Evolutionary conservation across 306 rosid genomes (phyloP), one percentile per base, ranked within the genome.

Genomic region (Acacia confusa): DNA sequence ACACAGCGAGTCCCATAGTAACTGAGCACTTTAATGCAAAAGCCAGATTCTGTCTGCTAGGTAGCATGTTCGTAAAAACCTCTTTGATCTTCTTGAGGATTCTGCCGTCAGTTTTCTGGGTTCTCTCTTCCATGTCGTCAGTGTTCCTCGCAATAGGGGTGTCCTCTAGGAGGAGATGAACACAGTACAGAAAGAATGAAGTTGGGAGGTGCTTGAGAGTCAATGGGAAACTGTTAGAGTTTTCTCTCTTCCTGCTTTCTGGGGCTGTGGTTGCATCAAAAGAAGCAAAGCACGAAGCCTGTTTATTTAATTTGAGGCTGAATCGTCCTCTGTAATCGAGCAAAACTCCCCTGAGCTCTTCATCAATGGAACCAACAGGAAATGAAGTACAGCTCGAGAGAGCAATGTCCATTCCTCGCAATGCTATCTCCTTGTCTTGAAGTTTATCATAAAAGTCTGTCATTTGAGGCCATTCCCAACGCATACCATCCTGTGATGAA

Each of bases 11-110:
- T 28, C 92, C 92, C 65, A 93, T 78, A 64, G 97, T 77, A 60
- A 95, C 72, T 2, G 94, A 95, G 81, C 93, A 90, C 87, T 91
- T 93, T 24, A 86, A 57, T 36, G 97, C 95, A 87, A 93, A 95
- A 52, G 30, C 40, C 71, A 91, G 79, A 82, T 83, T 83, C 71
- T 65, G 53, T 10, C 17, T 53, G 63, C 84, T 84, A 19, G 93
- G 94, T 50, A 69, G 76, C 32, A 84, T 81, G 75, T 80, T 50
- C 76, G 65, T 70, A 2, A 81, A 17, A 48, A 50, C 66, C 58
- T 78, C 78, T 84, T 78, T 72, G 38, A 63, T 83, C 78, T 78
- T 74, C 47, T 28, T 40, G 63, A 55, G 45, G 77, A 73, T 55
- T 75, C 74, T 48, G 14, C 47, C 78, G 3, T 40, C 63, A n/a